Conservation (phyloP, 345 rosid species). For the Rhodamnia rubescens region DNA sequence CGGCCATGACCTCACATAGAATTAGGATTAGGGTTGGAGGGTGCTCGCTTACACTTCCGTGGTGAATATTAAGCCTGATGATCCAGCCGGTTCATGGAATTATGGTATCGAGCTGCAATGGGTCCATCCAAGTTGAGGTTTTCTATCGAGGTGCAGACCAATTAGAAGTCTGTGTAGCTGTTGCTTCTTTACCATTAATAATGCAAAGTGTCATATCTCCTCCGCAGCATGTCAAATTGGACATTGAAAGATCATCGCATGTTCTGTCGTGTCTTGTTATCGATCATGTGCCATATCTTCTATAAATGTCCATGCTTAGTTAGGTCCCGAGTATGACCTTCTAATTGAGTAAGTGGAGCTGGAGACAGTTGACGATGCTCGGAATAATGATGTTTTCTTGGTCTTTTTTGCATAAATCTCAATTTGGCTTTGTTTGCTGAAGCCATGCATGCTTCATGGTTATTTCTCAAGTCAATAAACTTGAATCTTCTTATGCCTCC, state of each 20-base stretch:
- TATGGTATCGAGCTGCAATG: conserved; percentile 56
- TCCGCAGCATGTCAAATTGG: background rate
- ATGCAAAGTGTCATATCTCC: background rate
- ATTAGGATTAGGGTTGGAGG: conserved; percentile 48
- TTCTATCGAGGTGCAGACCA: background rate
- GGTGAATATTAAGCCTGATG: conserved; percentile 19
- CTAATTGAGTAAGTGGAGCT: background rate
- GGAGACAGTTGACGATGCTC: background rate
- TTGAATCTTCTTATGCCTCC: background rate
- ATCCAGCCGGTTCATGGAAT: conserved; percentile 24
- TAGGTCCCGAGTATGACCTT: background rate
- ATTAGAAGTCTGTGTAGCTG: background rate
- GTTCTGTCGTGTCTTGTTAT: background rate
- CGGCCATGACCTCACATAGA: conserved; percentile 36
- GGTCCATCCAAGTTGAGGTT: conserved; percentile 26
- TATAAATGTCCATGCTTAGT: background rate
- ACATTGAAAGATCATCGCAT: background rate
- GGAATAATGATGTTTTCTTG: background rate
- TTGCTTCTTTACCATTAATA: background rate
- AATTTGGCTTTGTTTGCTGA: background rate
- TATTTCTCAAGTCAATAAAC: background rate
- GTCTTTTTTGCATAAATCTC: background rate
- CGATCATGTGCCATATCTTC: background rate
- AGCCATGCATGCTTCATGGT: background rate
- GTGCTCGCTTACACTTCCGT: conserved; percentile 45